These are phyloP conservation scores for Ophiostoma novo-ulmi DNA, from an alignment of 2,329 filamentous ascomycete species.

Conservation along the genomic window DNA sequence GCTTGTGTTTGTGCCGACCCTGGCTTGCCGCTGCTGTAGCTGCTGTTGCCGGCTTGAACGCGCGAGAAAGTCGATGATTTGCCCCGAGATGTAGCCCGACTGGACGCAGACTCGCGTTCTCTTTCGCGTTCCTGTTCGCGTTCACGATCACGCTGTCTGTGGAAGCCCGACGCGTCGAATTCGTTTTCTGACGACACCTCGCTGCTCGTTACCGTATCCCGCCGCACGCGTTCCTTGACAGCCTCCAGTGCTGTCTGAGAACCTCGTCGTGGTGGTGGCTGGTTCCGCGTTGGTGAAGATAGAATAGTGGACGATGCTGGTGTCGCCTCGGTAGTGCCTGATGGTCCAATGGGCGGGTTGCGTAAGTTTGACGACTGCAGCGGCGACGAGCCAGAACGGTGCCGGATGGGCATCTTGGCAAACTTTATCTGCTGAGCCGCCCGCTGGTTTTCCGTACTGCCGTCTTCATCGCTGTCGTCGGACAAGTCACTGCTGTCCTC, in stretches of 20 bases:
- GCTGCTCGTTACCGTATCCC: conserved; percentile 76
- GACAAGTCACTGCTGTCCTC: conserved; percentile 82
- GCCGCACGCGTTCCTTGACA: conserved; percentile 62
- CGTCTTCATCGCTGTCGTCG: conserved; percentile 64
- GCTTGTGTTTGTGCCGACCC: background rate
- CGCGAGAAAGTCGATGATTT: conserved; percentile 7
- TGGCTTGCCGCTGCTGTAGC: conserved; percentile 10
- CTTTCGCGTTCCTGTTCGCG: conserved; percentile 45
- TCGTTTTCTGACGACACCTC: conserved; percentile 82
- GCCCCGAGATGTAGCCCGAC: conserved; percentile 9
- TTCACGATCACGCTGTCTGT: conserved; percentile 51
- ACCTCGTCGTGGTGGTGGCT: conserved; percentile 47
- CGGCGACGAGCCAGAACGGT: conserved; percentile 82
- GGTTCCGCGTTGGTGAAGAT: conserved; percentile 41
- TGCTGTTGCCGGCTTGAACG: conserved; percentile 19
- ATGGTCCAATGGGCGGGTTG: conserved; percentile 47
- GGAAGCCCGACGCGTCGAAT: conserved; percentile 61
- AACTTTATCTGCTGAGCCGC: conserved; percentile 91
- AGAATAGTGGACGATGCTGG: conserved; percentile 34
- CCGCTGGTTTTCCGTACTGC: conserved; percentile 38
- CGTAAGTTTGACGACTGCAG: conserved; percentile 61
- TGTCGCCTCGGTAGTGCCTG: conserved; percentile 11
- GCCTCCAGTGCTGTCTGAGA: conserved; percentile 68
- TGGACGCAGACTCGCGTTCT: conserved; percentile 45
- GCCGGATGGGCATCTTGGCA: conserved; percentile 85